Evolutionary conservation across 257 asterid species (phyloP).

Genomic region (Nicotiana sylvestris): DNA sequence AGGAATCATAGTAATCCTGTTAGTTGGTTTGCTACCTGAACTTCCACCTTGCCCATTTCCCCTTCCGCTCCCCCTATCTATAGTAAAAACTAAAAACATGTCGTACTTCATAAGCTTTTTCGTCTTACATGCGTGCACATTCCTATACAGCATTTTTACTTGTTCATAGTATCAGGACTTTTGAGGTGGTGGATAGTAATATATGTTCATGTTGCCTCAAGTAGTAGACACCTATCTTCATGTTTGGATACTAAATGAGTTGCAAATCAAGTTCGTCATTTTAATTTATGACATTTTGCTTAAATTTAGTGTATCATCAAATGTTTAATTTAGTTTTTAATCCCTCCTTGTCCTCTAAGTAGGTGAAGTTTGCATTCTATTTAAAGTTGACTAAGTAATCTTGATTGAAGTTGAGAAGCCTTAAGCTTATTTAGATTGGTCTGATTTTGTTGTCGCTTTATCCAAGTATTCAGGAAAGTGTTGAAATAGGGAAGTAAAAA

Average conservation of each 20-base stretch:
- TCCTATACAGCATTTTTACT: background rate
- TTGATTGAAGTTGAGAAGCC: constrained; percentile 1
- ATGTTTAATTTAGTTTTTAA: background rate
- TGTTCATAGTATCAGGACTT: background rate
- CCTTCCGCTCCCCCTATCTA: too few species aligned
- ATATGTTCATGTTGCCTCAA: too few species aligned
- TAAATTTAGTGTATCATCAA: background rate
- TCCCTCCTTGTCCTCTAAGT: background rate
- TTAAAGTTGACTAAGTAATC: background rate
- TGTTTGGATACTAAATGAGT: background rate
- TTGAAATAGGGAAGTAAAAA: background rate
- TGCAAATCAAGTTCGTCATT: background rate
- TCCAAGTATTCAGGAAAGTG: background rate
- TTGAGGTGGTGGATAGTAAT: background rate
- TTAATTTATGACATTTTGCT: background rate
- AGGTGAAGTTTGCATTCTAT: background rate
- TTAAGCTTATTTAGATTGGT: background rate
- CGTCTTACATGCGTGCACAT: background rate
- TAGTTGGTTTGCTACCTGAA: too few species aligned
- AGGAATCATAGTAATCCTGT: too few species aligned
- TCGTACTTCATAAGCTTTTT: background rate
- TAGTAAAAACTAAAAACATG: background rate
- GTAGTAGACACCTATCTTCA: background rate
- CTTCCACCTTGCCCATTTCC: too few species aligned
- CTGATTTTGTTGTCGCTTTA: background rate